A percentile compares a stretch with the other conserved stretches of the same genome.
phyloP scores from a whole-genome alignment of 306 rosid species.

The Canavalia ensiformis region DNA sequence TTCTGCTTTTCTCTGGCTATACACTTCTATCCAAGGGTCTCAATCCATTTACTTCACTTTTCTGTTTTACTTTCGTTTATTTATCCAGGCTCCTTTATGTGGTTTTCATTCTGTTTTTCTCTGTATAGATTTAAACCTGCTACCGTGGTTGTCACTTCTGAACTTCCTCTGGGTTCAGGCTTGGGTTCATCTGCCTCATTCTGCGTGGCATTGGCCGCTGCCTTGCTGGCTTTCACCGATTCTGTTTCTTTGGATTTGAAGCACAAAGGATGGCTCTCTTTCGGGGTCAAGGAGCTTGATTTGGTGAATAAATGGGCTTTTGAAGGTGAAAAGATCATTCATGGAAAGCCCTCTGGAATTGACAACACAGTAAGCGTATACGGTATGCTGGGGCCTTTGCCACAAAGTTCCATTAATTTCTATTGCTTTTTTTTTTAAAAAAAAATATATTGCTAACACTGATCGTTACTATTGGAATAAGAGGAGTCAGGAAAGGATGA shows the following conservation, averaged over 20 bases:
- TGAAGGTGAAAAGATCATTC: constrained; percentile 97
- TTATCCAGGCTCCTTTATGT: not conserved
- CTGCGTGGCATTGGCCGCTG: constrained; percentile 84
- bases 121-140: constrained; percentile 84
- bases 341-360: constrained; percentile 97
- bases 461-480: not conserved
- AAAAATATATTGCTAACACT: no score
- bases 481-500: not conserved
- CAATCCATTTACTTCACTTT: not conserved
- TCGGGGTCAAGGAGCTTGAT: constrained; percentile 70
- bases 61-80: no score
- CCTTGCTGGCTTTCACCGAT: constrained; percentile 74
- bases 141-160: constrained; percentile 76
- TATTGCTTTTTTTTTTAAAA: no score
- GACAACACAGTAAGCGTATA: constrained; percentile 95
- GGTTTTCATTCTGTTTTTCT: constrained; percentile 18
- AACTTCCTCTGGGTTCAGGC: constrained; percentile 93
- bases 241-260: constrained; percentile 64
- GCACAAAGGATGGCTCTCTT: constrained; percentile 72
- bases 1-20: constrained; percentile 91
- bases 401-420: constrained; percentile 1
- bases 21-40: constrained; percentile 86
- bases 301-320: constrained; percentile 94
- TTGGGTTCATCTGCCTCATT: constrained; percentile 93
- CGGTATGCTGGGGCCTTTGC: constrained; percentile 61